These are phyloP conservation scores for Corylus avellana DNA, from an alignment of 306 rosid species.

Conservation along the genomic window DNA sequence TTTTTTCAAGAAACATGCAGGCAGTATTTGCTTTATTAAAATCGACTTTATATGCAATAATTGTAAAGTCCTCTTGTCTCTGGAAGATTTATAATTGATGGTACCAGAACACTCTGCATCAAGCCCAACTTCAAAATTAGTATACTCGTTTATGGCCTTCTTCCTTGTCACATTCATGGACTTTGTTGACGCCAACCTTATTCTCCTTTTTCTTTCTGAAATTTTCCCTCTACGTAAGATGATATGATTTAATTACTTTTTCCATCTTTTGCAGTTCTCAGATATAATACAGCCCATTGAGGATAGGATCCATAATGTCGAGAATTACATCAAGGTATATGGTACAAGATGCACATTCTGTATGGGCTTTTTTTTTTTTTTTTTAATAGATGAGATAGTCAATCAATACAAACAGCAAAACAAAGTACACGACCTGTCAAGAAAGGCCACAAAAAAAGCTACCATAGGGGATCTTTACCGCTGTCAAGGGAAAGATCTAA, in stretches of 20 bases:
- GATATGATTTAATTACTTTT: slow-evolving; percentile 3
- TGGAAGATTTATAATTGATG: background rate
- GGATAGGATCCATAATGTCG: slow-evolving; percentile 62
- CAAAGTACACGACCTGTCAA: too few relatives aligned
- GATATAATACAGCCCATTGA: slow-evolving; percentile 83
- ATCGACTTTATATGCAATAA: background rate
- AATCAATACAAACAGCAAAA: too few relatives aligned
- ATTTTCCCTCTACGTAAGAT: background rate
- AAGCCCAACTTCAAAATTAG: background rate
- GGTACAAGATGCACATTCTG: background rate
- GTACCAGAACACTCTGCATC: background rate
- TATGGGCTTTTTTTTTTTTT: too few relatives aligned
- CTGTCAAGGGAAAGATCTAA: too few relatives aligned
- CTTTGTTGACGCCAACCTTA: background rate
- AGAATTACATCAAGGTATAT: slow-evolving; percentile 76
- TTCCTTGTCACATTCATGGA: background rate
- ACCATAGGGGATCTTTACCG: too few relatives aligned
- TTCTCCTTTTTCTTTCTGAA: background rate
- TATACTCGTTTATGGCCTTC: background rate
- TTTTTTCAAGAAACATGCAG: background rate
- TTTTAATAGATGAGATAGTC: too few relatives aligned
- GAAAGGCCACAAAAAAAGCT: too few relatives aligned
- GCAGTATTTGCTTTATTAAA: background rate
- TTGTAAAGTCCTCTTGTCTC: background rate
- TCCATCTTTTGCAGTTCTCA: slow-evolving; percentile 53